These are phyloP conservation scores for Paxillus involutus DNA, from an alignment of 768 basidiomycete genomes.

Conservation along the genomic window DNA sequence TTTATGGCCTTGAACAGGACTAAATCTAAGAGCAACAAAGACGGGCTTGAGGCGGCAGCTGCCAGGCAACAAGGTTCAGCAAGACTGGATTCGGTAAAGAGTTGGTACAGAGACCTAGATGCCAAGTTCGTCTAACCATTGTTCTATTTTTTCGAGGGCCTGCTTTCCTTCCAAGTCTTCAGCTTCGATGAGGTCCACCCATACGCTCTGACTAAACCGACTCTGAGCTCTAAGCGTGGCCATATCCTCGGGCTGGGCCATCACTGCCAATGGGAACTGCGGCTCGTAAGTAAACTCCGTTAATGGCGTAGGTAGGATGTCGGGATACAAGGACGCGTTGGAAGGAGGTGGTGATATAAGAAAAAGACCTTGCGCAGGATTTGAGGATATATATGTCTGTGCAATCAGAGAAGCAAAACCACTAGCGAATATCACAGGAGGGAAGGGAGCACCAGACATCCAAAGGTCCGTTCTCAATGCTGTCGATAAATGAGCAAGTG, in stretches of 20 bases:
- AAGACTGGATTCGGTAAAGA: neutral
- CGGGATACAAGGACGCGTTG: conserved; percentile 33
- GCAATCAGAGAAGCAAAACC: conserved; percentile 53
- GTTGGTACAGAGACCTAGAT: conserved; percentile 32
- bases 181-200: conserved; percentile 39
- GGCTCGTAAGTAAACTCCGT: conserved; percentile 62
- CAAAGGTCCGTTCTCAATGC: conserved; percentile 45
- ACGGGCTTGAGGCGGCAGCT: neutral
- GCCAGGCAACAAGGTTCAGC: neutral
- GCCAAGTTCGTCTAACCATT: conserved; percentile 57
- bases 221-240: conserved; percentile 34
- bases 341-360: conserved; percentile 56
- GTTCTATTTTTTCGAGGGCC: conserved; percentile 42
- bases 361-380: conserved; percentile 61
- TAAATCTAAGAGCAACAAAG: neutral
- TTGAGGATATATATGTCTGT: conserved; percentile 67
- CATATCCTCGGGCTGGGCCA: conserved; percentile 38
- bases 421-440: conserved; percentile 56
- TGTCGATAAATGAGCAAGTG: conserved; percentile 15
- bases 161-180: conserved; percentile 36
- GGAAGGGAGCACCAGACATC: conserved; percentile 47
- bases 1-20: neutral
- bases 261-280: conserved; percentile 57
- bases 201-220: conserved; percentile 40
- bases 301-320: conserved; percentile 36